These are phyloP conservation scores for Eudorina sp. DNA, from an alignment of 139 green algal genomes.

Conservation along the genomic window DNA sequence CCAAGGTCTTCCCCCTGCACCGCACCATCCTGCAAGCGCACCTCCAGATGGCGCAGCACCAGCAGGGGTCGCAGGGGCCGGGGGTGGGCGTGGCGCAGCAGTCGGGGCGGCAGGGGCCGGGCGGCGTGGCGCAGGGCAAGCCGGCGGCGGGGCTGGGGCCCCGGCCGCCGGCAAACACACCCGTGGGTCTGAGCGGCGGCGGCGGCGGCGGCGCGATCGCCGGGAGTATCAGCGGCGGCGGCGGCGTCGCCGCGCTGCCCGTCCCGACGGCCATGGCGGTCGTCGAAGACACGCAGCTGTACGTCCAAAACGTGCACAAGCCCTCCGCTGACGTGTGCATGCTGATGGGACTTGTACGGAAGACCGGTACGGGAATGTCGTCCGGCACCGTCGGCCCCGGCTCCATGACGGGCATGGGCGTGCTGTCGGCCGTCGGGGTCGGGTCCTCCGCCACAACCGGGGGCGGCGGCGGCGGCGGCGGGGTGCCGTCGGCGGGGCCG, in stretches of 20 bases:
- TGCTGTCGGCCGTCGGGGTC: neutral
- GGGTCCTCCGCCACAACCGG: neutral
- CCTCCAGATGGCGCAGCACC: neutral
- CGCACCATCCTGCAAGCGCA: slow-evolving; percentile 1
- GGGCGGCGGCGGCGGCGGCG: neutral
- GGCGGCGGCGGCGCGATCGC: neutral
- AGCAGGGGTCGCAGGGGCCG: neutral
- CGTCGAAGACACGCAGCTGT: neutral
- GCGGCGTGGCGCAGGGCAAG: too few species aligned
- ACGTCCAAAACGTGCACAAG: slow-evolving; percentile 27
- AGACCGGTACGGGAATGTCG: neutral
- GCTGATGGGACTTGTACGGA: slow-evolving; percentile 2
- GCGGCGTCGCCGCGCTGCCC: neutral
- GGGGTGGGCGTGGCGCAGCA: neutral
- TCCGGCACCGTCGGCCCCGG: neutral
- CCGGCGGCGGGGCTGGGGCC: too few species aligned
- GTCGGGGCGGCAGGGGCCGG: neutral
- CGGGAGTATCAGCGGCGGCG: neutral
- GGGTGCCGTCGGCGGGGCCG: neutral
- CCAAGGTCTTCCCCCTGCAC: slow-evolving; percentile 1
- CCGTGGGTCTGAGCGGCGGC: neutral
- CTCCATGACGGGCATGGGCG: neutral
- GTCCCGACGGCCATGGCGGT: neutral
- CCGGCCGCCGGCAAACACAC: too few species aligned
- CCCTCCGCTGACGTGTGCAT: neutral